Evolutionary conservation across 2,329 filamentous ascomycete genomes (phyloP).

Genomic region (Claviceps capensis): DNA sequence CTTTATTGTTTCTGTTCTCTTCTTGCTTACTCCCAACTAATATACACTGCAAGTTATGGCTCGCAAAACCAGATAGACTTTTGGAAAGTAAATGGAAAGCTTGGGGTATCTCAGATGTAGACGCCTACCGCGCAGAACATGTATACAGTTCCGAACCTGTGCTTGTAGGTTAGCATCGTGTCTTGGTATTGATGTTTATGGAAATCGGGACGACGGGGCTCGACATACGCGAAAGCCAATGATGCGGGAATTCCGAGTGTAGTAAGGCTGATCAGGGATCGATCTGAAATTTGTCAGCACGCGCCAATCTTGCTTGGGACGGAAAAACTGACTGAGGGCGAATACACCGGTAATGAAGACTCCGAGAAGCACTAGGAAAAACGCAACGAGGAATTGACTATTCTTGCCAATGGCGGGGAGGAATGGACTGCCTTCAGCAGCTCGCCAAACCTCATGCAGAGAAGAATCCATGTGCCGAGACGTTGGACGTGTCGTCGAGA

Average conservation of each 20-base stretch:
- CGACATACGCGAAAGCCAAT: constrained; percentile 70
- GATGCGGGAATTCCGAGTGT: constrained; percentile 77
- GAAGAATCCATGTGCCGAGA: constrained; percentile 56
- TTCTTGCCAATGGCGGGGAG: constrained; percentile 66
- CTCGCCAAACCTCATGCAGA: constrained; percentile 85
- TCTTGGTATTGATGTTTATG: not conserved
- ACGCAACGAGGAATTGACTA: constrained; percentile 71
- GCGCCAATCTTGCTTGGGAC: not conserved
- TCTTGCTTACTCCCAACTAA: constrained; percentile 19
- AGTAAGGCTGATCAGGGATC: constrained; percentile 63
- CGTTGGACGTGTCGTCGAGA: not conserved
- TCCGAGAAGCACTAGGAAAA: constrained; percentile 58
- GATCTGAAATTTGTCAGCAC: constrained; percentile 41
- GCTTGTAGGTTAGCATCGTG: constrained; percentile 10
- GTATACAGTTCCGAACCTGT: constrained; percentile 83
- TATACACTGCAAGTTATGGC: constrained; percentile 20
- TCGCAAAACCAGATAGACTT: not conserved
- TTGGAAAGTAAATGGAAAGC: constrained; percentile 4
- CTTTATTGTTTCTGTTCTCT: constrained; percentile 12
- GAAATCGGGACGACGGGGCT: not conserved
- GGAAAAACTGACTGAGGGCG: constrained; percentile 73
- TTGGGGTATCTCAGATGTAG: constrained; percentile 65
- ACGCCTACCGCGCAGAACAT: constrained; percentile 99
- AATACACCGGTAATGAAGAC: constrained; percentile 66
- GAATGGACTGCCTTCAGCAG: constrained; percentile 78